These are phyloP conservation scores for Lepidium sativum DNA, from an alignment of 345 rosid species.

Conservation along the genomic window DNA sequence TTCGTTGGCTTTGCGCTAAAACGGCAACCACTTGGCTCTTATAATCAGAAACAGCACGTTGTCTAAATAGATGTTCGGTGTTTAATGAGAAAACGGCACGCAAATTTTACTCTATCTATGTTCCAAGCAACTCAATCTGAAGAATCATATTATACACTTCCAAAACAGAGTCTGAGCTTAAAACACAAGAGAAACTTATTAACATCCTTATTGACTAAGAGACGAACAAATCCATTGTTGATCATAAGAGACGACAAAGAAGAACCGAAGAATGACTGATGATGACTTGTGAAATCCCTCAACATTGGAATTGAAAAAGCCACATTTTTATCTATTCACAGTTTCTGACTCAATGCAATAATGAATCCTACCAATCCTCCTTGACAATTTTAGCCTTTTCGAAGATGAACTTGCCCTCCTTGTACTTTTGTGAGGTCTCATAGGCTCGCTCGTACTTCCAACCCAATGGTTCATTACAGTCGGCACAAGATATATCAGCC, in stretches of 20 bases:
- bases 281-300: constrained; percentile 19
- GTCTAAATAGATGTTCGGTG: not conserved
- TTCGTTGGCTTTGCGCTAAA: not conserved
- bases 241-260: not conserved
- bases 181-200: not conserved
- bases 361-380: constrained; percentile 57
- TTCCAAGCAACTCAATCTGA: not conserved
- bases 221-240: constrained; percentile 6
- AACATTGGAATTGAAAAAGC: constrained; percentile 11
- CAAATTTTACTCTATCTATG: not conserved
- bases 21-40: constrained; percentile 4
- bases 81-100: constrained; percentile 3
- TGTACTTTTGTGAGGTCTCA: constrained; percentile 63
- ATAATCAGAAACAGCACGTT: not conserved
- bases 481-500: constrained; percentile 61
- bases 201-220: constrained; percentile 5
- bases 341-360: constrained; percentile 19
- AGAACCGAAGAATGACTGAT: constrained; percentile 2
- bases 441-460: constrained; percentile 87
- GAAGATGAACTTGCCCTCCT: constrained; percentile 82
- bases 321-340: constrained; percentile 16
- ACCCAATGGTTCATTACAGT: constrained; percentile 67
- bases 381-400: constrained; percentile 72
- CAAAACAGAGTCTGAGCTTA: not conserved
- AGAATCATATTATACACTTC: not conserved